These are phyloP conservation scores for Millerozyma miso DNA, from an alignment of 805 yeast genomes.

Conservation along the genomic window DNA sequence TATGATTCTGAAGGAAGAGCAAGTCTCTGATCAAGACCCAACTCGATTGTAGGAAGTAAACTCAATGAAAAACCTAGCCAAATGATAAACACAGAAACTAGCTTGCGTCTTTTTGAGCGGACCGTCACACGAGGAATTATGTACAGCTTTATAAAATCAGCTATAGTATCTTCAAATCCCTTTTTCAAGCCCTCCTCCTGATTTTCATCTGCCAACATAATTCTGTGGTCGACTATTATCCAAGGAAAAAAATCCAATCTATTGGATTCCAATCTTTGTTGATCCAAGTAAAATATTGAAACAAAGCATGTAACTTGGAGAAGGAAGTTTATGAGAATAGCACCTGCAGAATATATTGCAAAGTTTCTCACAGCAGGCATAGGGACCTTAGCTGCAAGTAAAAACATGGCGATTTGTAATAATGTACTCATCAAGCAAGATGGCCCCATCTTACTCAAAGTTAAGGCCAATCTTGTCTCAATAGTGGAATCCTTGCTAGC, in stretches of 20 bases:
- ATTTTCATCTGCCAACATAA: conserved; percentile 4
- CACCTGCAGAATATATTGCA: conserved; percentile 86
- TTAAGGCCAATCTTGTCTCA: conserved; percentile 55
- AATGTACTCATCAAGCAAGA: conserved; percentile 74
- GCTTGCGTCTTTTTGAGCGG: conserved; percentile 40
- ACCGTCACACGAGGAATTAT: conserved; percentile 62
- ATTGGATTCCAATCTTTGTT: conserved; percentile 52
- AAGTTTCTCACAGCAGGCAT: conserved; percentile 97
- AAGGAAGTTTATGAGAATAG: conserved; percentile 69
- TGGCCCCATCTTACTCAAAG: conserved; percentile 79
- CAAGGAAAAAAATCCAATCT: conserved; percentile 64
- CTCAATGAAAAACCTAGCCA: conserved; percentile 69
- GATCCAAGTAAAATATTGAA: conserved; percentile 66
- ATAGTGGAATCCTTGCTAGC: conserved; percentile 37
- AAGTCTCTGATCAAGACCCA: conserved; percentile 85
- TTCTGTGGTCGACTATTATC: conserved; percentile 23
- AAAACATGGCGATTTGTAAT: conserved; percentile 76
- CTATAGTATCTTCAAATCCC: conserved; percentile 34
- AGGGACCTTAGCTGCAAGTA: conserved; percentile 71
- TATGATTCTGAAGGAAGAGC: conserved; percentile 86
- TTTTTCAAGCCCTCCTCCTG: conserved; percentile 7
- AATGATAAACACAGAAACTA: conserved; percentile 51
- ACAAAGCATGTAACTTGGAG: conserved; percentile 82
- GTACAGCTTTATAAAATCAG: conserved; percentile 16
- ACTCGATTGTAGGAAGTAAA: conserved; percentile 60